These are phyloP conservation scores for Aspergillus nanangensis DNA, from an alignment of 495 filamentous ascomycete genomes.

Conservation along the genomic window DNA sequence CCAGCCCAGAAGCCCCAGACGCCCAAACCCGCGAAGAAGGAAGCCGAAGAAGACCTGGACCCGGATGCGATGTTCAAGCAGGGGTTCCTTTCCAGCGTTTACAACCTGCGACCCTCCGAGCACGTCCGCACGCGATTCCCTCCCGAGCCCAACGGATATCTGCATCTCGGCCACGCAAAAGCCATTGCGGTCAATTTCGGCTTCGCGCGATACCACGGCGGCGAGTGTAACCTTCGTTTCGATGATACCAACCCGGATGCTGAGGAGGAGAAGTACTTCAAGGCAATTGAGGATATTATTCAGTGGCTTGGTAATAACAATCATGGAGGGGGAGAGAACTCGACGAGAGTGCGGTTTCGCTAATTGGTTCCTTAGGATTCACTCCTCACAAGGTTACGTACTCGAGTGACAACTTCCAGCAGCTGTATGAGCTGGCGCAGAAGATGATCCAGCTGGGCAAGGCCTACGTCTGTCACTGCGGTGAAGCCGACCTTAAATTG, in stretches of 20 bases:
- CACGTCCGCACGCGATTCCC: conserved; percentile 79
- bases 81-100: conserved; percentile 78
- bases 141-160: conserved; percentile 72
- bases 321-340: no score
- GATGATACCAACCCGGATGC: conserved; percentile 85
- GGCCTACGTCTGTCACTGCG: conserved; percentile 77
- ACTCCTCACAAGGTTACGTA: conserved; percentile 74
- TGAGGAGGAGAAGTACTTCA: conserved; percentile 75
- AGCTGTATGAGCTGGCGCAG: conserved; percentile 83
- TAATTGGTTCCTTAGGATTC: conserved; percentile 42
- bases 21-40: conserved; percentile 32
- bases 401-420: conserved; percentile 78
- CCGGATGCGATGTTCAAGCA: conserved; percentile 76
- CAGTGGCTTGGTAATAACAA: conserved; percentile 57
- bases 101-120: conserved; percentile 65
- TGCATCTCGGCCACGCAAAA: conserved; percentile 91
- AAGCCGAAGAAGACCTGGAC: conserved; percentile 44
- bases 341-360: no score
- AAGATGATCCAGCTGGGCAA: conserved; percentile 68
- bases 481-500: conserved; percentile 69
- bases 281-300: conserved; percentile 72
- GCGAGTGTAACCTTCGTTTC: conserved; percentile 64
- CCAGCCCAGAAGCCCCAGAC: conserved; percentile 22
- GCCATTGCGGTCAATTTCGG: conserved; percentile 98
- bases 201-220: conserved; percentile 81